Evolutionary conservation across 2,329 filamentous ascomycete genomes (phyloP).

Genomic region (Epichloe bromicola): DNA sequence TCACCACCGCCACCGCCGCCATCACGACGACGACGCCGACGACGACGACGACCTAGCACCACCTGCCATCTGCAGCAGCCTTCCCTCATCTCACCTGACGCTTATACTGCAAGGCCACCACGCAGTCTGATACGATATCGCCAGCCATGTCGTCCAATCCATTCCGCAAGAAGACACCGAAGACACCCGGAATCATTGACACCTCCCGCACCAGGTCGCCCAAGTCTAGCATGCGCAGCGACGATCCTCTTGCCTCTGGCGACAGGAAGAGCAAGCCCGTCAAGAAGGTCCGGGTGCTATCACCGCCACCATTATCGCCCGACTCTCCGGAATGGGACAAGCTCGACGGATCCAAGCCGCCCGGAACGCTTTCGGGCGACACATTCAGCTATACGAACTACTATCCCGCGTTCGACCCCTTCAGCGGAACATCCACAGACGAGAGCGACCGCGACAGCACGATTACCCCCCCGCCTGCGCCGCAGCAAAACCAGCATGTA

Average conservation of each 20-base stretch:
- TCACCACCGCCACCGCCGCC: not conserved
- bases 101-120: not conserved
- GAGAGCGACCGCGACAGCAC: constrained; percentile 17
- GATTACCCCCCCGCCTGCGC: constrained; percentile 10
- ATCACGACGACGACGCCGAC: not conserved
- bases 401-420: constrained; percentile 16
- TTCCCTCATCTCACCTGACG: not conserved
- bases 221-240: constrained; percentile 10
- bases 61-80: not conserved
- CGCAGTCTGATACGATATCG: not conserved
- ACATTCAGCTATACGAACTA: constrained; percentile 8
- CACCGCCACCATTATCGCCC: constrained; percentile 47
- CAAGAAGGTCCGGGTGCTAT: constrained; percentile 56
- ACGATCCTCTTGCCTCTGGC: constrained; percentile 1
- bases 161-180: constrained; percentile 12
- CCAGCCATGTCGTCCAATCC: constrained; percentile 13
- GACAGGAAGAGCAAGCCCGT: constrained; percentile 35
- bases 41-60: not conserved
- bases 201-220: constrained; percentile 9
- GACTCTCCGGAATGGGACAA: constrained; percentile 30
- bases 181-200: constrained; percentile 8
- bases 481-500: not conserved
- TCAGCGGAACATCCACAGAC: constrained; percentile 15
- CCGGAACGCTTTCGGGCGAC: constrained; percentile 15
- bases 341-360: constrained; percentile 17